Conservation (phyloP, 306 rosid genomes). For the Inga oerstediana region DNA sequence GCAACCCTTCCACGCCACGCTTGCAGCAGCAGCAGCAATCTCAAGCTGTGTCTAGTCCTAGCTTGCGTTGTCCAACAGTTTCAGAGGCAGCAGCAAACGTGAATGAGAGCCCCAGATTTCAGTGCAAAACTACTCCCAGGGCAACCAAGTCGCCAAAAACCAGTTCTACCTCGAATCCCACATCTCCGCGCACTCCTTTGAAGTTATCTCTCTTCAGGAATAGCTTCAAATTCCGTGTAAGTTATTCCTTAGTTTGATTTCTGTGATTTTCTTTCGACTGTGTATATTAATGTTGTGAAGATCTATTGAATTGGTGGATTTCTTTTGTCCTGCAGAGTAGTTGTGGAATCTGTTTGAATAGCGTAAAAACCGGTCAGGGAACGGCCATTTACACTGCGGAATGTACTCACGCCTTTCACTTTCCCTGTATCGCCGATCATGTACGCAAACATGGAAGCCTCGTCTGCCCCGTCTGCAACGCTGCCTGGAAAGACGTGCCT, state of each 20-base stretch:
- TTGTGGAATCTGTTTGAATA: conserved; percentile 89
- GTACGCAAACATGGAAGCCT: conserved; percentile 72
- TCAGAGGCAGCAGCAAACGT: conserved; percentile 43
- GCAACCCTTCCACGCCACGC: conserved; percentile 69
- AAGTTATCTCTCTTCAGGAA: conserved; percentile 86
- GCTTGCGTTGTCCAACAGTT: conserved; percentile 57
- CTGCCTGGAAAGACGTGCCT: conserved; percentile 87
- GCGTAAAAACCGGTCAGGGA: conserved; percentile 94
- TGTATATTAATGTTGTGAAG: not conserved
- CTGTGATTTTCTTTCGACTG: not conserved
- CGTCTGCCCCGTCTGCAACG: conserved; percentile 86
- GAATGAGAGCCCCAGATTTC: conserved; percentile 46
- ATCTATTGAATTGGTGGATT: not conserved
- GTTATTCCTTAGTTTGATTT: not conserved
- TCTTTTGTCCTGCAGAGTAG: conserved; percentile 60
- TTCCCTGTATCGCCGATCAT: conserved; percentile 80
- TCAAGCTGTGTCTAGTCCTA: conserved; percentile 42
- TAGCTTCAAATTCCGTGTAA: conserved; percentile 94
- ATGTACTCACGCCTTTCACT: conserved; percentile 89
- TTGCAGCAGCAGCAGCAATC: conserved; percentile 42
- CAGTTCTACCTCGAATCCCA: conserved; percentile 56
- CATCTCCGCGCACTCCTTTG: conserved; percentile 90
- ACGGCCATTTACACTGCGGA: conserved; percentile 98
- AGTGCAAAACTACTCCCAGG: conserved; percentile 49
- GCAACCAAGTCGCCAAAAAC: conserved; percentile 50